phyloP scores from a whole-genome alignment of 202 grass and related monocot species.

The Panicum virgatum region DNA sequence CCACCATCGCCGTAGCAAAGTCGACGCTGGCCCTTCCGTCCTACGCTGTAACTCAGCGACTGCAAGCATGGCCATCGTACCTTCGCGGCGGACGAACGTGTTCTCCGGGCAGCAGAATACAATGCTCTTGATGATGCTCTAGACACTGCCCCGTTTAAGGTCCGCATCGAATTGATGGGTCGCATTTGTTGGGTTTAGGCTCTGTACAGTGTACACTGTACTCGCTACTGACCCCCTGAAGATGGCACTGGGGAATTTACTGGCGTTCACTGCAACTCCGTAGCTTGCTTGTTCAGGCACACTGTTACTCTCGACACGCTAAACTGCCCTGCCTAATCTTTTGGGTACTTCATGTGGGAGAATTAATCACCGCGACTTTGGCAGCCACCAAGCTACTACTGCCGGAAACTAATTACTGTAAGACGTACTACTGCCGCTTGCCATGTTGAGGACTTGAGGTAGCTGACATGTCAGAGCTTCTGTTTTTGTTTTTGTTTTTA shows the following conservation, averaged over 20 bases:
- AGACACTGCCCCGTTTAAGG: neutral
- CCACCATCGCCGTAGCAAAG: neutral
- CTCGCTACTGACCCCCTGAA: neutral
- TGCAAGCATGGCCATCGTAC: neutral
- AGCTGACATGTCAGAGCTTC: neutral
- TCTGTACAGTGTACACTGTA: neutral
- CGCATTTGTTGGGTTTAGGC: neutral
- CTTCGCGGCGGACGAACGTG: neutral
- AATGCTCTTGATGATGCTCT: neutral
- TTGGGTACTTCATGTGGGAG: neutral
- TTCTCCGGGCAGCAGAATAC: neutral
- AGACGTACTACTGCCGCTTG: neutral
- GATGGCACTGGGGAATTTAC: neutral
- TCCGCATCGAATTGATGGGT: neutral
- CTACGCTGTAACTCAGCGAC: no score
- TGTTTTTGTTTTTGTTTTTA: neutral
- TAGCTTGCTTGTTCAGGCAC: neutral
- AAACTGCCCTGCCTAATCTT: constrained; percentile 1
- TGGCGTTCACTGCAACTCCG: neutral
- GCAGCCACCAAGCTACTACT: neutral
- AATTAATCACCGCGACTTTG: constrained; percentile 12
- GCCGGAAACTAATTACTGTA: neutral
- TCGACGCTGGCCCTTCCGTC: neutral
- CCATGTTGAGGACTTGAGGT: neutral
- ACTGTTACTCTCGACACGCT: neutral